These are phyloP conservation scores for Endocalyx cinctus DNA, from an alignment of 2,329 filamentous ascomycete genomes.

Conservation along the genomic window DNA sequence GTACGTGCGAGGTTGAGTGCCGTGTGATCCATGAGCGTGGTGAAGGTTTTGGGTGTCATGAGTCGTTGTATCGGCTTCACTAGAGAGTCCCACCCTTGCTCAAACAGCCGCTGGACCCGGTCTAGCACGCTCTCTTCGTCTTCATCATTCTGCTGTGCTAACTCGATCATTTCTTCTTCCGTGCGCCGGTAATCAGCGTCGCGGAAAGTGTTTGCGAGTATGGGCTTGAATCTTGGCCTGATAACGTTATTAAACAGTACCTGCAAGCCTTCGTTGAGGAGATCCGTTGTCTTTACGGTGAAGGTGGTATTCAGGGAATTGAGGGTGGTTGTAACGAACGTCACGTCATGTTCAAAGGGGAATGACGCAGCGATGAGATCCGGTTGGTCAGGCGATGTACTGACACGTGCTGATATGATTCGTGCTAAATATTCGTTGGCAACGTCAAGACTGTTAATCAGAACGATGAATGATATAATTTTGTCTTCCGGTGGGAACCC, in stretches of 20 bases:
- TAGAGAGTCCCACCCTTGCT: constrained; percentile 78
- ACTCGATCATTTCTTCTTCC: constrained; percentile 55
- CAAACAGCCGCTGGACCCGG: constrained; percentile 73
- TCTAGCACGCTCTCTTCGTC: constrained; percentile 55
- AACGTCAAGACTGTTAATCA: constrained; percentile 94
- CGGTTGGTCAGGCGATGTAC: constrained; percentile 33
- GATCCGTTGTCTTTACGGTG: constrained; percentile 70
- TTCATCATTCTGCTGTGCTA: constrained; percentile 49
- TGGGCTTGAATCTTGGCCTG: constrained; percentile 76
- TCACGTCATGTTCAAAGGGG: constrained; percentile 72
- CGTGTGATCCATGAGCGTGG: constrained; percentile 69
- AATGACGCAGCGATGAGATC: constrained; percentile 60
- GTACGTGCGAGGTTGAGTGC: constrained; percentile 70
- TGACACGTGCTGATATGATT: constrained; percentile 69
- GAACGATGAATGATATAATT: constrained; percentile 82
- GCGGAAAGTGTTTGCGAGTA: constrained; percentile 83
- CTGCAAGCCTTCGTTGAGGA: constrained; percentile 77
- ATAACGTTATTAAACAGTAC: constrained; percentile 86
- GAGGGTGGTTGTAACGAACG: constrained; percentile 64
- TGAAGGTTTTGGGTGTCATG: constrained; percentile 72
- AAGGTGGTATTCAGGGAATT: constrained; percentile 68
- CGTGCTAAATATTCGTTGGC: constrained; percentile 85
- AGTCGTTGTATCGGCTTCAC: constrained; percentile 81
- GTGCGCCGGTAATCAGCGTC: constrained; percentile 80
- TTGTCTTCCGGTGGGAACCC: constrained; percentile 82